Evolutionary conservation across 176 grass and related monocot species (phyloP), one percentile per base, ranked within the genome.

Genomic region (Triticum urartu): DNA sequence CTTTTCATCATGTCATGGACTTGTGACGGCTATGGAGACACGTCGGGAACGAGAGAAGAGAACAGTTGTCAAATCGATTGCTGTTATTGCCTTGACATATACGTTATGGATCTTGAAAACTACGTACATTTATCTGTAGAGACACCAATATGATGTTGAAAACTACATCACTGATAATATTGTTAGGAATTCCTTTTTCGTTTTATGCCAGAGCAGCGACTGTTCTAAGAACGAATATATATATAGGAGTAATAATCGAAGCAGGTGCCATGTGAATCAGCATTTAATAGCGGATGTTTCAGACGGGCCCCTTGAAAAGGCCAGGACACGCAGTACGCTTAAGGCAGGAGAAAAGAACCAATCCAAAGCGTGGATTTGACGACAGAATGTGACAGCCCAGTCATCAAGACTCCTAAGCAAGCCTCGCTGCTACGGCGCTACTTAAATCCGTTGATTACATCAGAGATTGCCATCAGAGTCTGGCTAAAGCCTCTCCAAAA

Each of bases 321-420:
- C 8, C 36, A 52, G 48, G 22, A 1, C 42, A 28, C 14, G 8
- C 15, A 2, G 50, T 70, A 45, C 58, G 77, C 77, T 80, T 33
- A 84, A 72, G 70, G n/a, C 2, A 4, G 39, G 81, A 81, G 63
- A 34, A 81, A 89, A 89, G 63, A 78, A 89, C 30, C 77, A 15
- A 33, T 84, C 87, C 62, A 9, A 87, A 85, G 30, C 21, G 38
- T 24, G 60, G 35, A 69, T 61, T 64, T 76, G 15, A 43, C 71
- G 21, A 43, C 40, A 30, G 39, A 63, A 76, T 42, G 7, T 30
- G 20, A 21, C 10, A 21, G 30, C 47, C 28, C 4, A 35, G 67
- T 48, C 59, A 67, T 40, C 60, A 75, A 70, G 40, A 67, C 45
- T 40, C n/a, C 7, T 33, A 21, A 65, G 42, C 40, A 66, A 62